These are phyloP conservation scores for Pelargonium citronellum DNA, from an alignment of 441 rosid species.

Conservation along the genomic window DNA sequence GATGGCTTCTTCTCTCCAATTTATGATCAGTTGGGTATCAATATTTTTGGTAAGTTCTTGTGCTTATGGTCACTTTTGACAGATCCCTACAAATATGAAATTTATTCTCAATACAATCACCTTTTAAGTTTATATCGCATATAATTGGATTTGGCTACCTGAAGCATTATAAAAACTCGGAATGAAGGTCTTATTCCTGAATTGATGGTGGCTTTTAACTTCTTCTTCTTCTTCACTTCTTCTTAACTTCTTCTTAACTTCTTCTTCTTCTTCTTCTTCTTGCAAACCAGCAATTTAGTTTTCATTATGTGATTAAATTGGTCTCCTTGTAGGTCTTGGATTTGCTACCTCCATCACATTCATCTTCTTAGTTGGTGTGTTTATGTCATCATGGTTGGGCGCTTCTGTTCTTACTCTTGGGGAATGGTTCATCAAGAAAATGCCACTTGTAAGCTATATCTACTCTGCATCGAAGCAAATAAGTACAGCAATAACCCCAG, in stretches of 20 bases:
- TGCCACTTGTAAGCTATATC: conserved; percentile 38
- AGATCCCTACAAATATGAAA: neutral
- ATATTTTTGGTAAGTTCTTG: conserved; percentile 33
- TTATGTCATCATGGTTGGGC: conserved; percentile 43
- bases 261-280: no score
- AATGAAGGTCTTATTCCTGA: neutral
- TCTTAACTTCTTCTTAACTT: no score
- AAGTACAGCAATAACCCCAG: conserved; percentile 34
- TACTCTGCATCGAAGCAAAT: conserved; percentile 39
- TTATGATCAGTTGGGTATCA: conserved; percentile 33
- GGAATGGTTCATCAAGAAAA: conserved; percentile 37
- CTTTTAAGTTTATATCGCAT: no score
- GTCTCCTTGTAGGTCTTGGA: conserved; percentile 30
- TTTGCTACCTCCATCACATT: conserved; percentile 35
- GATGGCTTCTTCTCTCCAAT: conserved; percentile 47
- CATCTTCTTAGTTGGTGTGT: conserved; percentile 34
- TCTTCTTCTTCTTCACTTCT: no score
- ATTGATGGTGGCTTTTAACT: neutral
- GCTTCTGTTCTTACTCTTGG: conserved; percentile 34
- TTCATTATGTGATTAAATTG: neutral
- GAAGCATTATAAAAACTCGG: neutral
- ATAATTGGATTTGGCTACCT: neutral
- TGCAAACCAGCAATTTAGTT: neutral
- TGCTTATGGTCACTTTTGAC: neutral
- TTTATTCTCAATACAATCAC: no score